These are phyloP conservation scores for Musa itinerans DNA, from an alignment of 176 grass and related monocot species.

Conservation along the genomic window DNA sequence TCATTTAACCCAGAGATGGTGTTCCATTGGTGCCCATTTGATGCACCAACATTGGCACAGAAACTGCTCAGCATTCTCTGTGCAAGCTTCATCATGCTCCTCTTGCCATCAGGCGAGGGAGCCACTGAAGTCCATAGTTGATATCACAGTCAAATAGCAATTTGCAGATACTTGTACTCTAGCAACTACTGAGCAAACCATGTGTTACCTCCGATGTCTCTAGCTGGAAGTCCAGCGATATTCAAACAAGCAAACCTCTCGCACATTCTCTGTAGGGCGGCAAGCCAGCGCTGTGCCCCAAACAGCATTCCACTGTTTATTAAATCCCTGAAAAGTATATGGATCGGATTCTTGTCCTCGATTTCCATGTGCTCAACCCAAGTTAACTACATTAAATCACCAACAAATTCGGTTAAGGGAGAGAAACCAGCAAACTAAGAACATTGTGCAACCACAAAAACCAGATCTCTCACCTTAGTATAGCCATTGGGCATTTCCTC, in stretches of 20 bases:
- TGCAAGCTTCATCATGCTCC: slow-evolving; percentile 87
- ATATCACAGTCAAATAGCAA: neutral
- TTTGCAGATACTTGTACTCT: neutral
- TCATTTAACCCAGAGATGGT: slow-evolving; percentile 37
- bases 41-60: slow-evolving; percentile 55
- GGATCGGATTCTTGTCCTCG: slow-evolving; percentile 44
- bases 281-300: slow-evolving; percentile 69
- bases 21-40: slow-evolving; percentile 65
- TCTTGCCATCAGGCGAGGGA: slow-evolving; percentile 49
- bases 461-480: slow-evolving; percentile 39
- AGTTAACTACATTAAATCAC: slow-evolving; percentile 39
- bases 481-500: slow-evolving; percentile 78
- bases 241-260: slow-evolving; percentile 55
- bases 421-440: neutral
- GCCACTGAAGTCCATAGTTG: slow-evolving; percentile 27
- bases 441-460: neutral
- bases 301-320: slow-evolving; percentile 66
- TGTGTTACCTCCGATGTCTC: slow-evolving; percentile 33
- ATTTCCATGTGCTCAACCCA: slow-evolving; percentile 92
- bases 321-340: slow-evolving; percentile 50
- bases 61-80: slow-evolving; percentile 87
- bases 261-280: slow-evolving; percentile 66
- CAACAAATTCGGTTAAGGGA: neutral
- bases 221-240: slow-evolving; percentile 27
- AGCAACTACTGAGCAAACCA: too few relatives aligned